Base-by-base conservation (phyloP, 805 yeast species). In the Kregervanrija delftensis region DNA sequence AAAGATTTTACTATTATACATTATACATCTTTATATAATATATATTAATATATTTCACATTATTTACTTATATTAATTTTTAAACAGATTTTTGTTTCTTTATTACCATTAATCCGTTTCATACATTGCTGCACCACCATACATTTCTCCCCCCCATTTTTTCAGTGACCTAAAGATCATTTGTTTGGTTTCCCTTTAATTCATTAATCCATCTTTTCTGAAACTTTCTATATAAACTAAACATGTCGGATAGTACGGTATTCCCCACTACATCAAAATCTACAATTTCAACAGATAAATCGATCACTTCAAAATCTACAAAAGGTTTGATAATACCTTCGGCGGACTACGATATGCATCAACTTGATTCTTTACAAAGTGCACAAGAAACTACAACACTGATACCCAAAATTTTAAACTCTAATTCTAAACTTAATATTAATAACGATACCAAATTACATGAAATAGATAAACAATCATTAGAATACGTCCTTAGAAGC, bases 401-500 rank as follows among this genome's bases (percentile, higher is more conserved):
- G 40, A 37, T 30, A 36, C 42, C 28, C 28, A 22, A 22, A 8
- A 28, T 43, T 11, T 17, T 32, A 22, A 30, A 28, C 28, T 31
- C 31, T 31, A 43, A 35, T 35, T 43, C 28, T 5, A 22, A 22
- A 22, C 28, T 13, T 30, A 37, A 35, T 4, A 13, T 14, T 15
- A 28, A 36, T 9, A 17, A 15, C 10, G 36, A 39, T 22, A 3
- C 39, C 13, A 30, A 39, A 5, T 2, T 16, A 4, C 17, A 30
- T 13, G 15, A 49, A 28, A 76, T 79, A 28, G 83, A 86, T 57
- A 87, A 83, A 54, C 83, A 77, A 42, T 80, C 88, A 4, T 51
- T 82, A 30, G 91, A 86, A 47, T 93, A 91, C 63, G 80, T 93
- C 13, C 48, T 87, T 33, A 73, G 88, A 49, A 83, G 95, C 15